These are phyloP conservation scores for Leucocoprinus sp. DNA, from an alignment of 768 basidiomycete species.

Conservation along the genomic window DNA sequence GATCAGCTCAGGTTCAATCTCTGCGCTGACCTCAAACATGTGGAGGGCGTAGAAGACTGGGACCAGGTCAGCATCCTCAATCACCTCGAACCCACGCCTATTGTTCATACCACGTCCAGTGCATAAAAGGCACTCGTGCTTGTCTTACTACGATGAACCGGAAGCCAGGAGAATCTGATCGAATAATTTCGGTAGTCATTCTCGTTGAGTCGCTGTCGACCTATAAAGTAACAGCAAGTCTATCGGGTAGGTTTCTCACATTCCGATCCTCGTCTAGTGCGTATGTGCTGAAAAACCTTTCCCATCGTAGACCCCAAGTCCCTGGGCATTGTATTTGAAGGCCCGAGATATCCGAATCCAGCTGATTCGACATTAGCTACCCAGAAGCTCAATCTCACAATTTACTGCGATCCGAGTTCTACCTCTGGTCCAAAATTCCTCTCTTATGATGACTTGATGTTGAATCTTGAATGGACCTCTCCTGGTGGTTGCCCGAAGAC, in stretches of 20 bases:
- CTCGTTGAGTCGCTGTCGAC: slow-evolving; percentile 37
- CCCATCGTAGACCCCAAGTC: slow-evolving; percentile 39
- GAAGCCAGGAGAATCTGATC: slow-evolving; percentile 45
- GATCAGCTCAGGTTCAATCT: slow-evolving; percentile 61
- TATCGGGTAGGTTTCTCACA: slow-evolving; percentile 29
- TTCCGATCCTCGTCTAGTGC: not conserved
- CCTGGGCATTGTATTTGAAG: slow-evolving; percentile 49
- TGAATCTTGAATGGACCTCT: slow-evolving; percentile 55
- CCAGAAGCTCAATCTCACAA: slow-evolving; percentile 54
- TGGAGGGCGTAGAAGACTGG: slow-evolving; percentile 35
- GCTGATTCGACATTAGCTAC: slow-evolving; percentile 31
- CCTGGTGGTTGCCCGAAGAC: slow-evolving; percentile 48
- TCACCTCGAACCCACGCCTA: not conserved
- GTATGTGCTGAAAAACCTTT: slow-evolving; percentile 6
- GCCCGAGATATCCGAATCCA: slow-evolving; percentile 48
- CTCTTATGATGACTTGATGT: slow-evolving; percentile 50
- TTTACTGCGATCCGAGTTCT: slow-evolving; percentile 44
- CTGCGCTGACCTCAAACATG: slow-evolving; percentile 47
- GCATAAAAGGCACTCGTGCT: slow-evolving; percentile 57
- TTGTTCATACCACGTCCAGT: slow-evolving; percentile 34
- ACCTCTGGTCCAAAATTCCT: slow-evolving; percentile 42
- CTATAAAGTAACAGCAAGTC: slow-evolving; percentile 23
- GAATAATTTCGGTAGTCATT: slow-evolving; percentile 71
- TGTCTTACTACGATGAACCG: slow-evolving; percentile 65
- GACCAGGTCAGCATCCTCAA: slow-evolving; percentile 57